These are phyloP conservation scores for Arabidopsis suecica DNA, from an alignment of 345 rosid genomes.

Conservation along the genomic window DNA sequence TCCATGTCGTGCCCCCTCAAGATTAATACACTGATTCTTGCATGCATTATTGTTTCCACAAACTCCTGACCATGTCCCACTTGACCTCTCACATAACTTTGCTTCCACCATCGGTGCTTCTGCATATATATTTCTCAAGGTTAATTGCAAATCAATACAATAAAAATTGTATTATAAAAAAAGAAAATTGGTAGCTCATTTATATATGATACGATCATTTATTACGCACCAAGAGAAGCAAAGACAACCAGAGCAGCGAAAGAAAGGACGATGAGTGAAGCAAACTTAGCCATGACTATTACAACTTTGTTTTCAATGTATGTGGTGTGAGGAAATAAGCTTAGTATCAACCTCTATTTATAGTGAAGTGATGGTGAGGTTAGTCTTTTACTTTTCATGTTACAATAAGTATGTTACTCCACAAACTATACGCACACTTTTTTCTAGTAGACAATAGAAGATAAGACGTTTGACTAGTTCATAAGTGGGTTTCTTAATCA, in stretches of 20 bases:
- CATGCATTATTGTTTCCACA: background rate
- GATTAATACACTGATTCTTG: conserved; percentile 42
- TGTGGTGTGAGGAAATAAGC: too few species aligned
- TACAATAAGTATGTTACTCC: background rate
- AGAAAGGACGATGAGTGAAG: conserved; percentile 2
- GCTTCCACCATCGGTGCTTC: conserved; percentile 17
- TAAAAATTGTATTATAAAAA: too few species aligned
- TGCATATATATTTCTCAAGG: background rate
- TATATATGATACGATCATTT: background rate
- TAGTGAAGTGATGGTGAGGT: conserved; percentile 7
- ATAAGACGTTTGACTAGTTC: background rate
- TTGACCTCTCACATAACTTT: background rate
- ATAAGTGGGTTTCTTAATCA: background rate
- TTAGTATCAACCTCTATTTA: background rate
- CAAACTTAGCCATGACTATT: conserved; percentile 26
- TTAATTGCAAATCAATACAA: background rate
- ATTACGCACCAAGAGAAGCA: conserved; percentile 28
- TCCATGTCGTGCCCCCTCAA: conserved; percentile 27
- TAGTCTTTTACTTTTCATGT: conserved; percentile 2
- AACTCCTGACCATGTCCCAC: background rate
- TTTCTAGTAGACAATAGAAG: conserved; percentile 3
- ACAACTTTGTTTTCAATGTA: background rate
- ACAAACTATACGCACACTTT: background rate
- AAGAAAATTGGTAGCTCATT: too few species aligned
- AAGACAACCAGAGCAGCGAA: conserved; percentile 30